Evolutionary conservation across 345 rosid species (phyloP), one percentile per base, ranked within the genome.

Genomic region (Streptanthus diversifolius): DNA sequence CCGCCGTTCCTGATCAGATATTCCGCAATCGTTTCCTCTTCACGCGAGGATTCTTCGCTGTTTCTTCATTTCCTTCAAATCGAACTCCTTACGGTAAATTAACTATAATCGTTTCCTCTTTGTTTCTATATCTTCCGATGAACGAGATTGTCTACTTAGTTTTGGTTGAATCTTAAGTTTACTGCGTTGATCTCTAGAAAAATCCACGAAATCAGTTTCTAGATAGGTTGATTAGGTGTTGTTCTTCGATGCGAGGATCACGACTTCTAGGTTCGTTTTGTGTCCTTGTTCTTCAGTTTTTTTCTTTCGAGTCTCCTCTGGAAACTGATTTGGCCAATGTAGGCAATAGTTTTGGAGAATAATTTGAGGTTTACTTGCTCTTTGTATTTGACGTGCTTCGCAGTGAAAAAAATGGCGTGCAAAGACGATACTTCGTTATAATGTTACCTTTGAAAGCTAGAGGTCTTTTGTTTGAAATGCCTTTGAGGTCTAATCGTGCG

Each of bases 1-100:
- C 77, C 30, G 35, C 58, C 8, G 52, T 51, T 35, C 29, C 59
- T 3, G 33, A 36, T 43, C 60, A 69, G 4, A 70, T 54, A 12
- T 3, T 27, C 13, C 70, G 59, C 14, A 51, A 51, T 27, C 49
- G 45, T 51, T 54, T 37, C 44, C 51, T 63, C 37, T 11, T 1
- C 40, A 61, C 61, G 9, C 76, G 81, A 22, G 77, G 73, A 56
- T 60, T 77, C 67, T 70, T 70, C 63, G 71, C 76, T 51, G 56
- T 71, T 41, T 58, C 80, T 43, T 32, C 80, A 19, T 73, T 37
- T 66, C 77, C 61, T 24, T 59, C 80, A 2, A 36, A 51, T 63
- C 65, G 74, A 51, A 56, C 60, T 43, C 71, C 63, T 64, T 25
- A 55, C 1, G 82, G 84, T 81, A 52, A 1, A 5, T 18, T 5